Base-by-base conservation (phyloP, 1,139 yeast genomes). In the Suhomyces panamericanus region DNA sequence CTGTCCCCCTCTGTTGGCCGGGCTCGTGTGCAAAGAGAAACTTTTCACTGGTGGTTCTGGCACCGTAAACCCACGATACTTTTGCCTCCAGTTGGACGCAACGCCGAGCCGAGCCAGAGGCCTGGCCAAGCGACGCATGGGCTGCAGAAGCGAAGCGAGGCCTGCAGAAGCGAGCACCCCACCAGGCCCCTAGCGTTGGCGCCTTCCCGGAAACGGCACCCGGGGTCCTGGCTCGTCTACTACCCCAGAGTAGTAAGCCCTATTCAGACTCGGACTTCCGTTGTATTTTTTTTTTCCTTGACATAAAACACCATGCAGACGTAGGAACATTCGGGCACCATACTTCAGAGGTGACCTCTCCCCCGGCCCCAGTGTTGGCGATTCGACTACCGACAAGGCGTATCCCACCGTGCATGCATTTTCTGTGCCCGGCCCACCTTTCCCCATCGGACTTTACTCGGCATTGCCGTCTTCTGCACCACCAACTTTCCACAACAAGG, bases 201-300 rank as follows among this genome's bases (percentile, higher is more conserved):
- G n/a, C 26, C 17, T 15, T 8, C 10, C 27, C 11, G 13, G 27
- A 24, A 32, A 20, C 15, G 17, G 12, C 9, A 27, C 17, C 20
- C 14, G 13, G 17, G 12, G 30, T 15, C 29, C 20, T 13, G 28
- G 20, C 29, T 34, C 36, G 36, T 24, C 30, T 22, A 34, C 16
- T 41, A 41, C 44, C 44, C 40, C 44, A 20, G 44, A 41, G 39
- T 37, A 31, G 41, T 14, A 34, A 34, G 31, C 27, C 27, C 3
- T 27, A 15, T 26, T 32, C 14, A 29, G 34, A 32, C 47, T 43
- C 47, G 47, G 47, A 43, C 47, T 43, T 43, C 47, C 47, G 47
- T 43, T 37, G 39, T 29, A n/a, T 20, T 26, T 32, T 37, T 42
- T 41, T 42, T 41, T 41, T 33, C 37, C 17, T 37, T 35, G 37